Percentiles rank a stretch among this genome's conserved stretches.
These are phyloP conservation scores for Rhododendron williamsianum DNA, from an alignment of 148 eudicot species.

Conservation along the genomic window DNA sequence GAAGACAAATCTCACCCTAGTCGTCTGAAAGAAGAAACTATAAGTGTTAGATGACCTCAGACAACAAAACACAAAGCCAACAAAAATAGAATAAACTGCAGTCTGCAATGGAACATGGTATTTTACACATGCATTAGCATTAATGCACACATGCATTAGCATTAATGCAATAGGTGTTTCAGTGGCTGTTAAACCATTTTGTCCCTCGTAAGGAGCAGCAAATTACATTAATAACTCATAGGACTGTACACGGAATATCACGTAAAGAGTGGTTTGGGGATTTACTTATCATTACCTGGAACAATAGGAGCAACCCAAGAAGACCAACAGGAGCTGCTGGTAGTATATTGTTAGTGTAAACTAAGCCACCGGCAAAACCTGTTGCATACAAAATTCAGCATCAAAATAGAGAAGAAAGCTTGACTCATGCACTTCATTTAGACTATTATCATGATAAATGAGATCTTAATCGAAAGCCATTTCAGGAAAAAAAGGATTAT, in stretches of 20 bases:
- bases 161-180: background rate
- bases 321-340: conserved; percentile 91
- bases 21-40: conserved; percentile 51
- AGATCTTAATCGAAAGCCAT: background rate
- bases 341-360: conserved; percentile 59
- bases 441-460: background rate
- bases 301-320: conserved; percentile 73
- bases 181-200: background rate
- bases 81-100: background rate
- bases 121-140: background rate
- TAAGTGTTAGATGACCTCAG: background rate
- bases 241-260: background rate
- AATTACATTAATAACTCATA: background rate
- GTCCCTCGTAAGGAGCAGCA: background rate
- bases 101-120: background rate
- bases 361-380: conserved; percentile 80
- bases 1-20: conserved; percentile 94
- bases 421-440: background rate
- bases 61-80: background rate
- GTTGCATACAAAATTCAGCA: conserved; percentile 17
- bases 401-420: background rate
- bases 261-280: background rate
- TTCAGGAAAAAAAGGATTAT: background rate
- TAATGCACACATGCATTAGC: background rate
- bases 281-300: conserved; percentile 50